phyloP scores from a whole-genome alignment of 177 flowering plant genomes.

The Vitis hybrid region DNA sequence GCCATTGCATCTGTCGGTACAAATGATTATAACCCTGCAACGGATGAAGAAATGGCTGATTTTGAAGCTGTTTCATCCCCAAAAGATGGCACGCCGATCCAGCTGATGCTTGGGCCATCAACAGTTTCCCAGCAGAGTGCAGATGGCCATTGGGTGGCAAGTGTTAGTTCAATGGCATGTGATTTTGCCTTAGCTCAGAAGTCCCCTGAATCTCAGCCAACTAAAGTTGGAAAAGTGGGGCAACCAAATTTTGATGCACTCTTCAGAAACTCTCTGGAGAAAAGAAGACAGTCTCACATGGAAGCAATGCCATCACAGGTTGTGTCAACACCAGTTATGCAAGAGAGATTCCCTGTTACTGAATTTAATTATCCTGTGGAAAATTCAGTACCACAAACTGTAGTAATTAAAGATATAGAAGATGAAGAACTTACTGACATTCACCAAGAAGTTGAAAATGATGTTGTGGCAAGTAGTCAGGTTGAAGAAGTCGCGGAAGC shows the following conservation, averaged over 20 bases:
- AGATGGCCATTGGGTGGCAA: slow-evolving; percentile 22
- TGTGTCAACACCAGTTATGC: slow-evolving; percentile 17
- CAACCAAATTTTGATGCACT: slow-evolving; percentile 19
- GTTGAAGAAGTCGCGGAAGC: slow-evolving; percentile 71
- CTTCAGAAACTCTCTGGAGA: slow-evolving; percentile 24
- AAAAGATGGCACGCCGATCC: slow-evolving; percentile 14
- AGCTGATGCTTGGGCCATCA: slow-evolving; percentile 15
- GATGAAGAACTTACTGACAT: slow-evolving; percentile 21
- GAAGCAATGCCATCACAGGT: slow-evolving; percentile 28
- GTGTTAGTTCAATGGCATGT: slow-evolving; percentile 11
- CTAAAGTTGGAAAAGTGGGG: slow-evolving; percentile 18
- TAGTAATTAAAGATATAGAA: slow-evolving; percentile 18
- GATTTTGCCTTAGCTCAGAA: slow-evolving; percentile 10
- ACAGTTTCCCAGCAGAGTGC: slow-evolving; percentile 14
- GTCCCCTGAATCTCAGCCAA: slow-evolving; percentile 22
- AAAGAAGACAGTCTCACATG: slow-evolving; percentile 10
- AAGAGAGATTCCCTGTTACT: slow-evolving; percentile 19
- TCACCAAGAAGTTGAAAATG: slow-evolving; percentile 26
- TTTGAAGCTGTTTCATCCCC: slow-evolving; percentile 25
- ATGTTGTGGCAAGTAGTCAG: slow-evolving; percentile 20
- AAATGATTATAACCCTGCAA: slow-evolving; percentile 10
- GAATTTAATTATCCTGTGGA: slow-evolving; percentile 18
- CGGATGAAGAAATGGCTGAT: slow-evolving; percentile 53
- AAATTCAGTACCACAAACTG: slow-evolving; percentile 15
- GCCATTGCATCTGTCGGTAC: slow-evolving; percentile 15